Base-by-base conservation (phyloP, 2,329 filamentous ascomycete species). In the Colletotrichum phormii region DNA sequence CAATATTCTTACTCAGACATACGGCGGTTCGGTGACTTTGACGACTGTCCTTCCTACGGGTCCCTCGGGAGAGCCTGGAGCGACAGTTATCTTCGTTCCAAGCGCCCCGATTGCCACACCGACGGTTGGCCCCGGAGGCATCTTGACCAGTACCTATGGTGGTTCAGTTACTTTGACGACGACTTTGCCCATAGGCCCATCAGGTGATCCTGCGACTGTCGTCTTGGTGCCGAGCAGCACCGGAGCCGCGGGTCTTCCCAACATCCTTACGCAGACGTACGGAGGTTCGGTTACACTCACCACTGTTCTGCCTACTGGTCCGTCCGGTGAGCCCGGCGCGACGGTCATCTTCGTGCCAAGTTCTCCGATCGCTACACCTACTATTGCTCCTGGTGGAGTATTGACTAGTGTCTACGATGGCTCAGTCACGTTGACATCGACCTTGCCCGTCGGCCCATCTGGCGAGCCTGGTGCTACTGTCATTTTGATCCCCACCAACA, bases 391-490 rank as follows among this genome's bases (percentile, higher is more conserved):
- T 22, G 42, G 42, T 12, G 22, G 12, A 42, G n/a, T 37, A 26
- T 22, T 55, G 22, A 68, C 66, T 11, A 64, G 58, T 26, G 42
- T 33, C 0, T 65, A 65, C 9, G 63, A 31, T 15, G 63, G 63
- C 13, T 65, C 63, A 2, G 53, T 65, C 33, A 65, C 63, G 7
- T 46, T 65, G 22, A 65, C 63, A 9, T 22, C 51, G 9, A 57
- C 35, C 2, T 4, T 65, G 8, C 33, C 53, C 1, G 15, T 5
- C 11, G 53, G 33, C 22, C 15, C 51, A n/a, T 49, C 42, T 49
- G 42, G 42, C 7, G 42, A 49, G 3, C 42, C 42, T 49, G 24
- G 31, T 12, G 42, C 42, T 7, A 49, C 42, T 49, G 18, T 49
- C 3, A 49, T 49, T 18, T 18, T 49, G 1, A 58, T n/a, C 5